Base-by-base conservation (phyloP, 305 asterid genomes). In the Nicotiana rustica region DNA sequence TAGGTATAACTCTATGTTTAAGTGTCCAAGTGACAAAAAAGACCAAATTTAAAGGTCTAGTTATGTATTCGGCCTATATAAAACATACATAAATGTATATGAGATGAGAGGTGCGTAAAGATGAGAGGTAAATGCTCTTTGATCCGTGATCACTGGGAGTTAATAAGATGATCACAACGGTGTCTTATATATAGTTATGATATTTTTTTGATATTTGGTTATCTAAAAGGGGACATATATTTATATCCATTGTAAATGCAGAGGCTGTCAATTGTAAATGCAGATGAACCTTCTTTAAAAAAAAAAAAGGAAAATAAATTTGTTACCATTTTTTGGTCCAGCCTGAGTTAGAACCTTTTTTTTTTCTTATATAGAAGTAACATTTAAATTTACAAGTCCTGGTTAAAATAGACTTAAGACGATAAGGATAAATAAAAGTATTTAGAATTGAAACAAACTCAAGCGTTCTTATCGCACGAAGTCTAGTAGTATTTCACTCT, bases 381-480 rank as follows among this genome's bases (percentile, higher is more conserved):
- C 35, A 62, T 19, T 13, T 0, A 29, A 65, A 9, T 0, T 44
- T 44, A 8, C 0, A 44, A 6, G 19, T 29, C 44, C 10, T 5
- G 8, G 2, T 66, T 66, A 14, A 31, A 31, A 66, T 67, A 31
- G 18, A 59, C 25, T 1, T 1, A 1, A 25, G 2, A n/a, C 21
- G 4, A 8, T 55, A 55, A 13, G n/a, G 6, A 71, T 47, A 21
- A 71, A 47, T 14, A 0, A 1, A 75, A 52, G 17, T 49, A 4
- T 19, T 75, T 49, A 14, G 82, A 68, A 59, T 81, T 19, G 78
- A 60, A 86, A 86, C 81, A 85, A 76, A 79, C 73, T 75, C 18
- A 8, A 67, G 78, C 68, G 79, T 78, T 81, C 78, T 76, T 81
- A 78, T 7, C 80, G 80, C 80, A 25, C 44, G n/a, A 52, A 52